phyloP scores from a whole-genome alignment of 108 stramenopile genomes.

The Discostella pseudostelligera region DNA sequence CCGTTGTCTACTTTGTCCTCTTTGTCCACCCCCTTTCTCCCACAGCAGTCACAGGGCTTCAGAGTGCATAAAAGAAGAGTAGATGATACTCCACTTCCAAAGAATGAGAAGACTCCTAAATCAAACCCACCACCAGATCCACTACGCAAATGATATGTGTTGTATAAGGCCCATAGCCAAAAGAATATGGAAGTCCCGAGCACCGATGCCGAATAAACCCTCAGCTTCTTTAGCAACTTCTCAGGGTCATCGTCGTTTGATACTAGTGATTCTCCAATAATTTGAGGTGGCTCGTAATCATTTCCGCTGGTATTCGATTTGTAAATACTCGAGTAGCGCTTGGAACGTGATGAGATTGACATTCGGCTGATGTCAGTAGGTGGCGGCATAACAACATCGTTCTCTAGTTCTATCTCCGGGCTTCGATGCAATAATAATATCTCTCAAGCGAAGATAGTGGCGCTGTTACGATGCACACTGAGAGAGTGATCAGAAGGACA shows the following conservation, averaged over 20 bases:
- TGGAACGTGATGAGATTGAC: not conserved
- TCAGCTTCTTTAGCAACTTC: slow-evolving; percentile 20
- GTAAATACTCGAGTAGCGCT: slow-evolving; percentile 6
- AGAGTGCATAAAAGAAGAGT: slow-evolving; percentile 17
- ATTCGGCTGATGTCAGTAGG: too few species aligned
- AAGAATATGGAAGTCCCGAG: slow-evolving; percentile 30
- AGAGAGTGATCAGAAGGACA: too few species aligned
- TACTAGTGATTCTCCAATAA: slow-evolving; percentile 8
- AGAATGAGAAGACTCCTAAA: slow-evolving; percentile 45
- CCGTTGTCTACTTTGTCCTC: slow-evolving; percentile 9
- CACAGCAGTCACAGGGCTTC: slow-evolving; percentile 34
- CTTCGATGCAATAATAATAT: not conserved
- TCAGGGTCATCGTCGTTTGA: slow-evolving; percentile 34
- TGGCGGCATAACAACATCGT: too few species aligned
- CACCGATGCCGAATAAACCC: slow-evolving; percentile 21
- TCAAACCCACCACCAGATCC: slow-evolving; percentile 30
- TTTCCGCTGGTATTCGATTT: too few species aligned
- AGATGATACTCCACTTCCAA: slow-evolving; percentile 33
- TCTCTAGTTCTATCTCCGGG: too few species aligned
- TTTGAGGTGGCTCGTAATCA: too few species aligned
- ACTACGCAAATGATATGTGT: slow-evolving; percentile 33
- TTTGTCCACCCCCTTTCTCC: slow-evolving; percentile 9
- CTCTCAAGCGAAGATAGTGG: not conserved
- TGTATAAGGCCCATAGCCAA: slow-evolving; percentile 41
- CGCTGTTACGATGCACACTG: too few species aligned